Evolutionary conservation across 495 filamentous ascomycete genomes (phyloP).

Genomic region (Endocarpon pusillum): DNA sequence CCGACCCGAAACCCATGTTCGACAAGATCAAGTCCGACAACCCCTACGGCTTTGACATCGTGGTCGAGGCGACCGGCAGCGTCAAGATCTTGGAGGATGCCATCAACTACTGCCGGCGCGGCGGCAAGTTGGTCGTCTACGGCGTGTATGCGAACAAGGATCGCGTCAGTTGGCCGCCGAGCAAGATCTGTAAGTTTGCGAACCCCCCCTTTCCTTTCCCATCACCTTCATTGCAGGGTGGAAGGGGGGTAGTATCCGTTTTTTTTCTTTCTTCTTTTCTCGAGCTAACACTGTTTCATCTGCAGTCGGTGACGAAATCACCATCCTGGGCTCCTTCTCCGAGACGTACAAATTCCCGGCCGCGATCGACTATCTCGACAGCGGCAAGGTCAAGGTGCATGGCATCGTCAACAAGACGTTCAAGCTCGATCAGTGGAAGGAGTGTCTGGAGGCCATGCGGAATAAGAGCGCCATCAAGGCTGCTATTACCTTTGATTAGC

Average conservation of each 20-base stretch:
- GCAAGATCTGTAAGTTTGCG: constrained; percentile 38
- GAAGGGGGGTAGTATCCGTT: no score
- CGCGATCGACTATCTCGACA: constrained; percentile 52
- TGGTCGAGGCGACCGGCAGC: constrained; percentile 45
- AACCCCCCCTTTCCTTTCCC: neutral
- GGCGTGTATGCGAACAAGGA: constrained; percentile 45
- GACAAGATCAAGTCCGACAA: constrained; percentile 43
- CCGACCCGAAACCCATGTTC: constrained; percentile 37
- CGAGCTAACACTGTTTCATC: constrained; percentile 12
- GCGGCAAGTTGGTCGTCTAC: constrained; percentile 53
- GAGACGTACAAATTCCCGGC: constrained; percentile 60
- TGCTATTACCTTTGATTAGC: constrained; percentile 48
- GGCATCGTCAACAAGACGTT: constrained; percentile 37
- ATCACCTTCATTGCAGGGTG: no score
- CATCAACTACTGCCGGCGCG: constrained; percentile 48
- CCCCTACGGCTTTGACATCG: constrained; percentile 58
- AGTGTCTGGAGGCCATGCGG: constrained; percentile 25
- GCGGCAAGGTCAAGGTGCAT: constrained; percentile 42
- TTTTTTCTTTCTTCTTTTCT: constrained; percentile 1
- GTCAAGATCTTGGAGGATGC: constrained; percentile 50
- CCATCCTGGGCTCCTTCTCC: constrained; percentile 51
- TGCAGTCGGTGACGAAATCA: constrained; percentile 41
- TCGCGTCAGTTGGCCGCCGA: constrained; percentile 45
- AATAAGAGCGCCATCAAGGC: constrained; percentile 59
- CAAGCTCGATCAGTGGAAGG: constrained; percentile 28